phyloP scores from a whole-genome alignment of 1,284 basidiomycete genomes.

The Fomitiporia mediterranea region DNA sequence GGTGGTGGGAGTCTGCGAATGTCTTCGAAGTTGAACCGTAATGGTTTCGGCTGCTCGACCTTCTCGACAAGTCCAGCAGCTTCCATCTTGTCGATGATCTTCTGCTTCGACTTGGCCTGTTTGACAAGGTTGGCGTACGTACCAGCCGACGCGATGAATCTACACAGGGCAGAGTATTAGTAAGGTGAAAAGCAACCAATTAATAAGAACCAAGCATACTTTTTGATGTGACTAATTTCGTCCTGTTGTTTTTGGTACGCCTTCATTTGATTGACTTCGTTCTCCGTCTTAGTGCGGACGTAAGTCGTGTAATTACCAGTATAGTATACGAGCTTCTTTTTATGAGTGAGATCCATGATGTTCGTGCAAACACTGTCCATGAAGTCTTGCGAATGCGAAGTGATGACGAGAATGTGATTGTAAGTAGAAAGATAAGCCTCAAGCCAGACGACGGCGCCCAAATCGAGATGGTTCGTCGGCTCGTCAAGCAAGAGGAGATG shows the following conservation, averaged over 20 bases:
- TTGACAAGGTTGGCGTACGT: conserved; percentile 70
- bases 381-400: conserved; percentile 63
- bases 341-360: conserved; percentile 58
- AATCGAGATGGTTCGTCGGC: conserved; percentile 48
- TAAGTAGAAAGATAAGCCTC: conserved; percentile 65
- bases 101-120: conserved; percentile 70
- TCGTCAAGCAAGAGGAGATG: conserved; percentile 70
- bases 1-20: conserved; percentile 60
- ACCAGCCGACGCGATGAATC: conserved; percentile 61
- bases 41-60: conserved; percentile 41
- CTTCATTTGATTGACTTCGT: conserved; percentile 71
- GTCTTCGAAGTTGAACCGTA: conserved; percentile 65
- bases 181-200: background rate
- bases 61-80: conserved; percentile 61
- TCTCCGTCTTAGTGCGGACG: conserved; percentile 61
- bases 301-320: conserved; percentile 67
- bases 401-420: conserved; percentile 60
- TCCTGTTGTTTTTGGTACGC: conserved; percentile 68
- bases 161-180: conserved; percentile 22
- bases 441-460: conserved; percentile 67
- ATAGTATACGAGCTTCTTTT: conserved; percentile 50
- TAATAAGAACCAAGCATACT: conserved; percentile 31
- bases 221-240: conserved; percentile 64
- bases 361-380: conserved; percentile 65
- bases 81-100: conserved; percentile 74